A percentile compares a stretch with the other conserved stretches of the same genome.
Conservation (phyloP, 441 rosid genomes). For the Dalechampia spathulata region DNA sequence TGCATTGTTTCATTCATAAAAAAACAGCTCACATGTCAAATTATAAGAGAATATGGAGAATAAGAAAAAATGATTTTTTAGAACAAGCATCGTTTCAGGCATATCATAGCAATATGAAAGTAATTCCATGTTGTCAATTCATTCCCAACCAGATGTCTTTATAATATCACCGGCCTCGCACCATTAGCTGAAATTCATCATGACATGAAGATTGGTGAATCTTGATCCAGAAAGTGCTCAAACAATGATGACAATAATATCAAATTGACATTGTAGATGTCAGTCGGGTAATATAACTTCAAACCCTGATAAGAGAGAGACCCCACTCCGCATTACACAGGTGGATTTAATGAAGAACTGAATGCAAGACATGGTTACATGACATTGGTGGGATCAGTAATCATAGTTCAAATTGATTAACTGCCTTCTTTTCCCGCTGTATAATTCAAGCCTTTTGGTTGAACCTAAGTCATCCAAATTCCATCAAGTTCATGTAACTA, state of each 20-base stretch:
- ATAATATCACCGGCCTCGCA: not conserved
- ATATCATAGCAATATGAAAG: not conserved
- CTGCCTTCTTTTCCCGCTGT: too few species aligned
- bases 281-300: not conserved
- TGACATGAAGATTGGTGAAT: not conserved
- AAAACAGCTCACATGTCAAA: constrained; percentile 20
- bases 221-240: not conserved
- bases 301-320: not conserved
- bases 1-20: constrained; percentile 41
- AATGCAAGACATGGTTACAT: not conserved
- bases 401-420: too few species aligned
- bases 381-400: not conserved
- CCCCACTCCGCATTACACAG: not conserved
- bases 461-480: not conserved
- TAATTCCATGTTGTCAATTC: not conserved
- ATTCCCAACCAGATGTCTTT: not conserved
- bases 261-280: not conserved
- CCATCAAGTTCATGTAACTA: not conserved
- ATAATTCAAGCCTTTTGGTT: not conserved
- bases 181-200: not conserved
- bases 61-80: not conserved
- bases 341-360: not conserved
- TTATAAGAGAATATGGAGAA: constrained; percentile 6
- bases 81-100: not conserved
- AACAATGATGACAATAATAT: not conserved